Evolutionary conservation across 1,139 yeast genomes (phyloP).

Genomic region (Hyphopichia buzzinii): DNA sequence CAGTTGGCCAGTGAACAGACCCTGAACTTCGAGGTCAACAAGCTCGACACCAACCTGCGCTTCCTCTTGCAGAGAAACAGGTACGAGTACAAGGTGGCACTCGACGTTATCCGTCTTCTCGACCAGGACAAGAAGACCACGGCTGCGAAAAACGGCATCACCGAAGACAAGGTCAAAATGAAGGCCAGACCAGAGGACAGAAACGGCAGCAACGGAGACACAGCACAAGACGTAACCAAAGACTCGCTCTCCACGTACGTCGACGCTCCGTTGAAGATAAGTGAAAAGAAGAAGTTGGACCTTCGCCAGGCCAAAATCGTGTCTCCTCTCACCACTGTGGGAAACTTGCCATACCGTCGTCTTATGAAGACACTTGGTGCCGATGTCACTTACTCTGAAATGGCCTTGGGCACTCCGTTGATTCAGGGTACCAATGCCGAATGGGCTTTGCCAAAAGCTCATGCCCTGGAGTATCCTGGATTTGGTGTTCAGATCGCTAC

Average conservation of each 20-base stretch:
- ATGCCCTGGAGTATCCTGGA: conserved; percentile 74
- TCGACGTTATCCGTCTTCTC: conserved; percentile 51
- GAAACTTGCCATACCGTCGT: conserved; percentile 92
- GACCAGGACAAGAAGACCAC: conserved; percentile 30
- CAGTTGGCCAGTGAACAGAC: conserved; percentile 36
- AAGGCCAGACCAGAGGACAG: conserved; percentile 11
- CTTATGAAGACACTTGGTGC: conserved; percentile 90
- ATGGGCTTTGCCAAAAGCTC: conserved; percentile 97
- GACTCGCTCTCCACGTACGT: conserved; percentile 46
- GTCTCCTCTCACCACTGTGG: conserved; percentile 96
- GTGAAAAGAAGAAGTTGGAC: conserved; percentile 78
- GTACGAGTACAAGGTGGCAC: conserved; percentile 56
- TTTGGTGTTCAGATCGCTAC: conserved; percentile 95
- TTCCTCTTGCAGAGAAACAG: conserved; percentile 60
- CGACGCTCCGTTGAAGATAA: conserved; percentile 74
- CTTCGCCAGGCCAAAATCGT: conserved; percentile 76
- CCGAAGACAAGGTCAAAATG: conserved; percentile 25
- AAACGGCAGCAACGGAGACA: conserved; percentile 9
- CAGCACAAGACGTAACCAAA: conserved; percentile 18
- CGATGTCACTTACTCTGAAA: conserved; percentile 90
- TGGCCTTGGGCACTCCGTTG: conserved; percentile 87
- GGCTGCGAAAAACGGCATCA: conserved; percentile 29
- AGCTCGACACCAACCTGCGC: conserved; percentile 53
- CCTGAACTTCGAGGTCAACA: conserved; percentile 63
- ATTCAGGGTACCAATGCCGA: conserved; percentile 89